Evolutionary conservation across 2,329 filamentous ascomycete species (phyloP), one percentile per base, ranked within the genome.

Genomic region (Uncinocarpus reesii): DNA sequence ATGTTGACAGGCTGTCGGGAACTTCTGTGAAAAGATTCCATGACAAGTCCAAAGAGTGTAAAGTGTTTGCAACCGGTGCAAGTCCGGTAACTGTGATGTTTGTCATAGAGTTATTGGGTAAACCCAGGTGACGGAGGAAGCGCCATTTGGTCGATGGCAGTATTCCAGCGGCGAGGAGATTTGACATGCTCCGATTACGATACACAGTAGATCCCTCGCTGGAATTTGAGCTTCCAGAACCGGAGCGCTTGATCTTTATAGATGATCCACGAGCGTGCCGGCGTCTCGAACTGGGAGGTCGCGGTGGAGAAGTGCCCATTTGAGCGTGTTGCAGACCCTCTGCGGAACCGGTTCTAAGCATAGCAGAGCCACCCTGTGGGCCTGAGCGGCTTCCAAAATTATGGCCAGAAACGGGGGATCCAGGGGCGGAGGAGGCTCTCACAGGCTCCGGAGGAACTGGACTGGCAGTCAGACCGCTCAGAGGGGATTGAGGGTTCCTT

Each of bases 11-110:
- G 58, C 86, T 92, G 64, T 96, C 92, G 1, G 92, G 92, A 47
- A 96, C 84, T 64, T 95, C 86, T n/a, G 80, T 81, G 65, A 98
- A 94, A 26, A 95, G 79, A 60, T 98, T 98, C 43, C 81, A 81
- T 0, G 92, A 96, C 40, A 98, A 72, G 63, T 98, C 92, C 47
- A 98, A 75, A 0, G 92, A 96, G 60, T 90, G 86, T 23, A 98
- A 72, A 0, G 86, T 95, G 59, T 87, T 87, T 34, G 88, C 82
- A 43, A 98, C 75, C 13, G 92, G 90, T 7, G 79, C 74, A 53
- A 98, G 74, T 61, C 89, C 87, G 42, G 79, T 70, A 3, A 81
- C 77, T 34, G 83, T 78, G 54, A 98, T 81, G 4, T 81, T 80
- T 6, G 87, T 94, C 54, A 98, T 74, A 7, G 84, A 83, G 66